These are phyloP conservation scores for Jatropha curcas DNA, from an alignment of 345 rosid species.

Conservation along the genomic window DNA sequence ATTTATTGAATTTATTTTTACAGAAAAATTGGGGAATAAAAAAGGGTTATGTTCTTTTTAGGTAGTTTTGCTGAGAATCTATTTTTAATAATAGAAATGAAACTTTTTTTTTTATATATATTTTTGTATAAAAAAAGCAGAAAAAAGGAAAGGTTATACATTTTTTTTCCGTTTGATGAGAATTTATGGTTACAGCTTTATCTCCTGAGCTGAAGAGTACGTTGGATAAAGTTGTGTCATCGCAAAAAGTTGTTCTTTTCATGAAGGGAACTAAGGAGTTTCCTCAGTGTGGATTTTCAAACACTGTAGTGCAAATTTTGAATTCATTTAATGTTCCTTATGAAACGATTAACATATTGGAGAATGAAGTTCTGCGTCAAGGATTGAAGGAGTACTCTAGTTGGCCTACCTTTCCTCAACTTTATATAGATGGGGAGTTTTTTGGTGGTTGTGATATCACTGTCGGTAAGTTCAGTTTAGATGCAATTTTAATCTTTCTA, in stretches of 20 bases:
- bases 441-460: constrained; percentile 96
- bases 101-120: too few relatives aligned
- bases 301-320: constrained; percentile 87
- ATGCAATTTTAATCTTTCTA: background rate
- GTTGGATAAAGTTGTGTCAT: constrained; percentile 67
- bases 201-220: constrained; percentile 73
- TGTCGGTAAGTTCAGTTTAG: constrained; percentile 48
- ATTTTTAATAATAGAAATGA: too few relatives aligned
- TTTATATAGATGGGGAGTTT: constrained; percentile 86
- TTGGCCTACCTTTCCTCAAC: constrained; percentile 98
- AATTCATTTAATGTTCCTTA: constrained; percentile 70
- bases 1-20: background rate
- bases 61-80: too few relatives aligned
- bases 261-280: constrained; percentile 92
- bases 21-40: too few relatives aligned
- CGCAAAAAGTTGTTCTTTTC: constrained; percentile 75
- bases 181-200: constrained; percentile 39
- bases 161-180: too few relatives aligned
- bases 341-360: constrained; percentile 72
- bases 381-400: constrained; percentile 88
- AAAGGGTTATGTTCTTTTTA: too few relatives aligned
- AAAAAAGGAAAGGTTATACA: too few relatives aligned
- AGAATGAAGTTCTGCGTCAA: constrained; percentile 83
- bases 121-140: too few relatives aligned
- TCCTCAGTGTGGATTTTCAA: constrained; percentile 93